phyloP scores from a whole-genome alignment of 768 basidiomycete genomes.

The Nevesoporus exiguus region DNA sequence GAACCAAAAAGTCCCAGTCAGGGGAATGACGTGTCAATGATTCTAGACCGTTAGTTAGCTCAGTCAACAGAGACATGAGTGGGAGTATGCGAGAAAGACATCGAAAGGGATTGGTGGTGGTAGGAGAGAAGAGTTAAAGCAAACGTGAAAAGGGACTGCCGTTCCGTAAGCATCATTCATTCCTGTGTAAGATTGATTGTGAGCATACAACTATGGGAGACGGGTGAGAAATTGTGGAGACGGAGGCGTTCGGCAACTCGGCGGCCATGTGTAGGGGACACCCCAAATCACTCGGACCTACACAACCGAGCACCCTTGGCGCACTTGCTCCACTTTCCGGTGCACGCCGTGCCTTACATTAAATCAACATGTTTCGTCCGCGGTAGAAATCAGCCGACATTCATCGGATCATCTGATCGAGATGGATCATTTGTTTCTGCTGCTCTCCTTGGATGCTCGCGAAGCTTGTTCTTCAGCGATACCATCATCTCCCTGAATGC shows the following conservation, averaged over 20 bases:
- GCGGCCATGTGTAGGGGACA: constrained; percentile 23
- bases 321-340: constrained; percentile 23
- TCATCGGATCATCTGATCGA: constrained; percentile 30
- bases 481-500: constrained; percentile 34
- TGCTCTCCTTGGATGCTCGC: constrained; percentile 23
- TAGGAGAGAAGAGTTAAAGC: constrained; percentile 17
- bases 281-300: constrained; percentile 26
- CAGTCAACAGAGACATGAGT: constrained; percentile 25
- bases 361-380: constrained; percentile 22
- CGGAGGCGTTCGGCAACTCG: constrained; percentile 32
- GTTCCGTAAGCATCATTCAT: constrained; percentile 33
- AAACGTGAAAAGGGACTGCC: constrained; percentile 18
- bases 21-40: constrained; percentile 24
- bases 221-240: constrained; percentile 37
- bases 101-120: constrained; percentile 10
- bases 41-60: constrained; percentile 24
- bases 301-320: constrained; percentile 22
- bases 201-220: constrained; percentile 25
- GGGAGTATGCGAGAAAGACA: constrained; percentile 11
- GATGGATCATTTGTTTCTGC: constrained; percentile 12
- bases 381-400: constrained; percentile 24
- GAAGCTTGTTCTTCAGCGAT: constrained; percentile 29
- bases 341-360: constrained; percentile 16
- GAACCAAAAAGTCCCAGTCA: constrained; percentile 32
- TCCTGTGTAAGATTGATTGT: constrained; percentile 33